These are phyloP conservation scores for Berberis vulgaris DNA, from an alignment of 164 flowering plant species.

Conservation along the genomic window DNA sequence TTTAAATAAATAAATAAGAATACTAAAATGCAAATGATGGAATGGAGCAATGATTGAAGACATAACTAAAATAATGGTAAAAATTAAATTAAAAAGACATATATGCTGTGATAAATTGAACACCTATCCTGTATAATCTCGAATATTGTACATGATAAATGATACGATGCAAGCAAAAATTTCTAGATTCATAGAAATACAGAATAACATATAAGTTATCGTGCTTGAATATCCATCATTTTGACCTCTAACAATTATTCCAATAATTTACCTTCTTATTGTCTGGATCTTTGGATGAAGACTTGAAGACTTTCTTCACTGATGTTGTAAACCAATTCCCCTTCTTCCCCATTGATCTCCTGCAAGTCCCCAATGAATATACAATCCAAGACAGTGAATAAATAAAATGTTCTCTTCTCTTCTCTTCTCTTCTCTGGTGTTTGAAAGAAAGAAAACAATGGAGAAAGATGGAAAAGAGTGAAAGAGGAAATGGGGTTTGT, in stretches of 20 bases:
- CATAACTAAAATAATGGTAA: not conserved
- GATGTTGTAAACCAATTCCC: conserved; percentile 18
- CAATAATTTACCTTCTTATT: conserved; percentile 8
- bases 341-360: conserved; percentile 20
- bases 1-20: too few relatives aligned
- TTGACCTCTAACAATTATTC: not conserved
- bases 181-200: too few relatives aligned
- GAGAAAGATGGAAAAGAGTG: not conserved
- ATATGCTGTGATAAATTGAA: not conserved
- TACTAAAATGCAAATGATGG: too few relatives aligned
- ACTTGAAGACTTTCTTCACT: conserved; percentile 23
- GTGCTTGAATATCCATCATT: not conserved
- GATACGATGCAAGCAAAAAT: too few relatives aligned
- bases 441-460: not conserved
- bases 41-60: not conserved
- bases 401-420: not conserved
- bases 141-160: not conserved
- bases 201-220: too few relatives aligned
- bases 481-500: not conserved
- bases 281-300: conserved; percentile 17
- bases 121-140: not conserved
- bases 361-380: not conserved
- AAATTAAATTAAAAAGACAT: not conserved
- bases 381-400: not conserved
- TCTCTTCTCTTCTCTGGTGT: not conserved